These are phyloP conservation scores for Trichophyton rubrum DNA, from an alignment of 2,329 filamentous ascomycete genomes.

Conservation along the genomic window DNA sequence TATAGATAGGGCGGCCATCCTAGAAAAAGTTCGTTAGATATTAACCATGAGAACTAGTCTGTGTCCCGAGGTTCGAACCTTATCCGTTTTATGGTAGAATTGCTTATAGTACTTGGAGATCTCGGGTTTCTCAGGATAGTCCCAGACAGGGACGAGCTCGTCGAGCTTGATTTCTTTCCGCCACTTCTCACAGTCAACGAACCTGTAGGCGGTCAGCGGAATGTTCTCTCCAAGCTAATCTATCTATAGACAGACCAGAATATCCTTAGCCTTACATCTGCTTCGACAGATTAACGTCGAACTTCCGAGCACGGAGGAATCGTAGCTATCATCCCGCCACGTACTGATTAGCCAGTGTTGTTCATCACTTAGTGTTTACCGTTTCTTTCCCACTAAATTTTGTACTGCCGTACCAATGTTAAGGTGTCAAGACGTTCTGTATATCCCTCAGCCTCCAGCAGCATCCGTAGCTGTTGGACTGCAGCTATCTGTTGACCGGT, in stretches of 20 bases:
- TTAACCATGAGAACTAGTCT: neutral
- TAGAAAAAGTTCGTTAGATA: neutral
- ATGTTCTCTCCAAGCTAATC: neutral
- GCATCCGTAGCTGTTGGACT: neutral
- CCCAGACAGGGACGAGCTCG: neutral
- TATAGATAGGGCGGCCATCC: neutral
- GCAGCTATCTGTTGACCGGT: neutral
- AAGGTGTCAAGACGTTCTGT: neutral
- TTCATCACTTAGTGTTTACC: neutral
- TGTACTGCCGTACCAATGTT: neutral
- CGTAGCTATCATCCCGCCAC: neutral
- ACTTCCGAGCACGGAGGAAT: neutral
- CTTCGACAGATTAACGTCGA: neutral
- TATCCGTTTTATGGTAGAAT: neutral
- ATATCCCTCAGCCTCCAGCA: neutral
- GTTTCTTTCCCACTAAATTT: neutral
- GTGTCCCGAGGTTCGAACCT: neutral
- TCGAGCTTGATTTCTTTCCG: neutral
- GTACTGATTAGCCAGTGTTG: neutral
- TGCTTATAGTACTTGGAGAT: neutral
- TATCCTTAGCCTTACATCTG: neutral
- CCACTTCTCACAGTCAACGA: neutral
- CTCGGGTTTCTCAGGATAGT: neutral
- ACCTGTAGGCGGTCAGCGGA: neutral
- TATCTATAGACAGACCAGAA: neutral